phyloP scores from a whole-genome alignment of 2,329 filamentous ascomycete genomes.

The Apiospora marii region DNA sequence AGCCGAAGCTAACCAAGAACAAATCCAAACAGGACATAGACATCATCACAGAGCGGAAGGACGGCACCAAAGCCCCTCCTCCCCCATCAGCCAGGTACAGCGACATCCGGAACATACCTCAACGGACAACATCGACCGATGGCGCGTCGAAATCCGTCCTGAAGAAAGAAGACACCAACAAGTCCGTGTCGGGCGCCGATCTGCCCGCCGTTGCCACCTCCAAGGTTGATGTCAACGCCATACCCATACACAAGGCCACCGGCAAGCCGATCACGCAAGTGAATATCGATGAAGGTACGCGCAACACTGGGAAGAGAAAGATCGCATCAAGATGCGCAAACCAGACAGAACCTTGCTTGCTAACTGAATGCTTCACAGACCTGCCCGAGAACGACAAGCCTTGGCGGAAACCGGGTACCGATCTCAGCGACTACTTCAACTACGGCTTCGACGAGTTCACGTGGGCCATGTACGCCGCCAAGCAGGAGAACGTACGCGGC shows the following conservation, averaged over 20 bases:
- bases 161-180: conserved; percentile 55
- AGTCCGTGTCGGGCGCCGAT: conserved; percentile 38
- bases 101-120: conserved; percentile 71
- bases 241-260: conserved; percentile 78
- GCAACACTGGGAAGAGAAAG: background rate
- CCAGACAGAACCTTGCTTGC: background rate
- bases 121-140: conserved; percentile 63
- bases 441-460: conserved; percentile 99
- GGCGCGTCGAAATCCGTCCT: conserved; percentile 52
- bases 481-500: conserved; percentile 80
- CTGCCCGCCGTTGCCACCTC: conserved; percentile 75
- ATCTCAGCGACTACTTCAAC: conserved; percentile 98
- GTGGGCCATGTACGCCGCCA: conserved; percentile 92
- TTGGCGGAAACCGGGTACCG: conserved; percentile 93
- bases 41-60: conserved; percentile 73
- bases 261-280: conserved; percentile 84
- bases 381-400: conserved; percentile 86
- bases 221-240: conserved; percentile 83
- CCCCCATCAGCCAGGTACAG: conserved; percentile 67
- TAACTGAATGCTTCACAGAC: conserved; percentile 49
- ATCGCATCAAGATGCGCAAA: background rate
- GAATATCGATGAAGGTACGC: conserved; percentile 72
- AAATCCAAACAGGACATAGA: conserved; percentile 63
- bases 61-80: conserved; percentile 66
- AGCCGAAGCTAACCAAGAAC: background rate